These are phyloP conservation scores for Magnolia sinica DNA, from an alignment of 164 flowering plant genomes.

Conservation along the genomic window DNA sequence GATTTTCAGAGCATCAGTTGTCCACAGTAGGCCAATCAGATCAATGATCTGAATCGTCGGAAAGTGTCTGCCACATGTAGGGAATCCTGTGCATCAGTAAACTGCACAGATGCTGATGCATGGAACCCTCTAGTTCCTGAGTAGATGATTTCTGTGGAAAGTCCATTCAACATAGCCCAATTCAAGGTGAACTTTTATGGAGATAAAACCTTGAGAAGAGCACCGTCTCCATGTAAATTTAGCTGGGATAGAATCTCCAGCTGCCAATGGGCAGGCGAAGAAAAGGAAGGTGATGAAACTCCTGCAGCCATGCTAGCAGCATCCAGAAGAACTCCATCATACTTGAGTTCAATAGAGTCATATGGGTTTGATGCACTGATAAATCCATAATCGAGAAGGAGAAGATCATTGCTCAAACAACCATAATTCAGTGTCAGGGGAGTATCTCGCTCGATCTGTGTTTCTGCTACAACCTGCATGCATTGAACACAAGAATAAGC, in stretches of 20 bases:
- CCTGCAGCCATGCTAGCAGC: slow-evolving; percentile 95
- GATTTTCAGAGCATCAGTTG: too few species aligned
- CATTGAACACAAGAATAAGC: slow-evolving; percentile 32
- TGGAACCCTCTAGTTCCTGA: too few species aligned
- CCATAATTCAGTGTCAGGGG: slow-evolving; percentile 76
- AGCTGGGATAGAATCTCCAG: slow-evolving; percentile 52
- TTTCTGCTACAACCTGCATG: slow-evolving; percentile 80
- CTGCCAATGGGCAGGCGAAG: slow-evolving; percentile 86
- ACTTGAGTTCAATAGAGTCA: slow-evolving; percentile 80
- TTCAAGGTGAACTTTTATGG: too few species aligned
- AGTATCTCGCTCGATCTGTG: slow-evolving; percentile 46
- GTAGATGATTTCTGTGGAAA: too few species aligned
- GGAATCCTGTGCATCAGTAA: too few species aligned
- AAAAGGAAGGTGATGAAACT: slow-evolving; percentile 61
- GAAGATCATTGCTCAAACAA: slow-evolving; percentile 73
- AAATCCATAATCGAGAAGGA: slow-evolving; percentile 91
- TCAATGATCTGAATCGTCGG: too few species aligned
- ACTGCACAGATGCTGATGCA: too few species aligned
- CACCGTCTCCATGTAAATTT: slow-evolving; percentile 56
- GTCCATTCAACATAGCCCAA: too few species aligned
- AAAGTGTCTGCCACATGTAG: too few species aligned
- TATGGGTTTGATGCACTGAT: slow-evolving; percentile 72
- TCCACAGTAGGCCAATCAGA: too few species aligned
- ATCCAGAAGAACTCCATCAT: slow-evolving; percentile 81
- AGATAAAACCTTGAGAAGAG: slow-evolving; percentile 63